Conservation (phyloP, 495 filamentous ascomycete genomes). For the Aspergillus ellipticus region DNA sequence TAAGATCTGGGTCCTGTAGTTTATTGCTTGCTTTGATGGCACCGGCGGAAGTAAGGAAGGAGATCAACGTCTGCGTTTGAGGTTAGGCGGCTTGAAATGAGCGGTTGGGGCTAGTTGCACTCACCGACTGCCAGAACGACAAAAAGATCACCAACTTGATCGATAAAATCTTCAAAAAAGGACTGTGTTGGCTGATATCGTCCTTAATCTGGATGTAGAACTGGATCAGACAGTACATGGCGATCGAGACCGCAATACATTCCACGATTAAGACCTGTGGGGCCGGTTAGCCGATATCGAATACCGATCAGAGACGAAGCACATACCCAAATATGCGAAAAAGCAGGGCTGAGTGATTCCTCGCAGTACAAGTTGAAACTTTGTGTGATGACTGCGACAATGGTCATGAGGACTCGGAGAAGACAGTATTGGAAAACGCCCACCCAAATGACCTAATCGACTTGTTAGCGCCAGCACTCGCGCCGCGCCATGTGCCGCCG, state of each 20-base stretch:
- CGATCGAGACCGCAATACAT: constrained; percentile 69
- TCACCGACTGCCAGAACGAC: constrained; percentile 82
- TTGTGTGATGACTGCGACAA: constrained; percentile 72
- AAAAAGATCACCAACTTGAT: constrained; percentile 96
- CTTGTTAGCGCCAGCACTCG: constrained; percentile 6
- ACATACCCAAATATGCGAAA: constrained; percentile 79
- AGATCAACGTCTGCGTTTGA: constrained; percentile 55
- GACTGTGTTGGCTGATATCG: constrained; percentile 64
- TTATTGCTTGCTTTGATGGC: constrained; percentile 58
- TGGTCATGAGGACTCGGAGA: constrained; percentile 78
- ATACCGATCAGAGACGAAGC: background rate
- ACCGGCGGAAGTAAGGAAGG: constrained; percentile 59
- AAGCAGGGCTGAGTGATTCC: constrained; percentile 68
- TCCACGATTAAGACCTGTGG: constrained; percentile 64
- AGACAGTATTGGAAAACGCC: constrained; percentile 90
- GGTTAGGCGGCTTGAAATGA: background rate
- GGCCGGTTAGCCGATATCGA: constrained; percentile 14
- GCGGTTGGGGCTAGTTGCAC: constrained; percentile 5
- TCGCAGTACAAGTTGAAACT: constrained; percentile 71
- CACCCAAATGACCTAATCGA: constrained; percentile 71
- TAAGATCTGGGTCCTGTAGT: constrained; percentile 69
- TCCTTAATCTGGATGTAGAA: constrained; percentile 76
- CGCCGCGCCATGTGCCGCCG: background rate
- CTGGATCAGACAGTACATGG: constrained; percentile 90
- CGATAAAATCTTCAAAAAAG: constrained; percentile 79